Base-by-base conservation (phyloP, 345 rosid species). In the Salix koriyanagi region DNA sequence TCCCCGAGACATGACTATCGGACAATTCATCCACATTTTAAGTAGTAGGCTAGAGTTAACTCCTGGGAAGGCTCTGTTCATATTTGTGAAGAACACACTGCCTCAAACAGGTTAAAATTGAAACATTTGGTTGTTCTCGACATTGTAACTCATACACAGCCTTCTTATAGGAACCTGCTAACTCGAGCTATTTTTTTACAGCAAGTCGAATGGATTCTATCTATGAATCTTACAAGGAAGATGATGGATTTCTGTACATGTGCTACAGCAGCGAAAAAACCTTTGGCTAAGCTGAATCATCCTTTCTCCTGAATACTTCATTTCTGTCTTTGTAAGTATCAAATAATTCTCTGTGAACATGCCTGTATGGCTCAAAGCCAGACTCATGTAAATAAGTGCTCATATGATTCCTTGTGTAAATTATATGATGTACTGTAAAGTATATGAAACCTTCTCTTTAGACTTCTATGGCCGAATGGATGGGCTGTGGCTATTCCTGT, bases 221-320 rank as follows among this genome's bases (percentile, higher is more conserved):
- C 10, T 76, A 81, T 37, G 83, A 81, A 39, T 56, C 71, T n/a
- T 36, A 76, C 75, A 76, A 81, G 76, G 83, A 81, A 6, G 80
- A 69, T 1, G 80, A 81, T 52, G 80, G 84, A 2, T 81, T 76
- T 37, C 84, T 81, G 6, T 81, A 81, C 48, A 67, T 81, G 80
- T 72, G 62, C 75, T 77, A 81, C 75, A 69, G 84, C 65, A 79
- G 75, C 18, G 84, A 81, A 78, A 77, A 76, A 39, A 81, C 84
- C 36, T 81, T 81, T 48, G 84, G 82, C 48, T 70, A 48, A 65
- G 34, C 8, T 14, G 21, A 6, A n/a, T 21, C 71, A 48, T 65
- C 12, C 41, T 34, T n/a, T 23, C 21, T 18, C 67, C 39, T 19
- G 16, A 37, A 16, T n/a, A 5, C 16, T 34, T 19, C 48, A 37